Conservation (phyloP, 352 stramenopile genomes). For the Pythium vanterpoolii region DNA sequence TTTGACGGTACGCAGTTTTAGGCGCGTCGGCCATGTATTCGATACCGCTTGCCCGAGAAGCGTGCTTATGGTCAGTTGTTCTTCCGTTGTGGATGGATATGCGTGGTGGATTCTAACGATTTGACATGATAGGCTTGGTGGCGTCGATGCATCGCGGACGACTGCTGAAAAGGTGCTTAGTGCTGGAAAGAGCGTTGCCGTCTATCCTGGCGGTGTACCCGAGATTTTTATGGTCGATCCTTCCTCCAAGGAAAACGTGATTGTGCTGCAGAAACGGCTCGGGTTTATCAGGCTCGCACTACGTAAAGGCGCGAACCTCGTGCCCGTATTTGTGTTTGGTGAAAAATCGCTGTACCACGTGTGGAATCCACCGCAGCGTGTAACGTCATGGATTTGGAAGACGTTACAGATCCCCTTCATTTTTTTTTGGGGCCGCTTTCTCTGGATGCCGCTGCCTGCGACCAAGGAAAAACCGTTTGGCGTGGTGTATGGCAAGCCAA, state of each 20-base stretch:
- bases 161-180: constrained; percentile 75
- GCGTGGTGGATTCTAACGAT: not conserved
- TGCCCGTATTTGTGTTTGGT: constrained; percentile 75
- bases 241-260: constrained; percentile 63
- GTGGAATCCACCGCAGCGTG: constrained; percentile 57
- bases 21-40: constrained; percentile 68
- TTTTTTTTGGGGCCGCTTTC: constrained; percentile 78
- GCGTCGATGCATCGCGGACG: constrained; percentile 64
- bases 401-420: constrained; percentile 73
- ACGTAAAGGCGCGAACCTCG: constrained; percentile 66
- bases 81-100: not conserved
- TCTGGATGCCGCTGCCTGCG: constrained; percentile 66
- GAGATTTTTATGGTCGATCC: constrained; percentile 80
- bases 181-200: constrained; percentile 54
- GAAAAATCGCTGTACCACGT: constrained; percentile 84
- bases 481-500: constrained; percentile 73
- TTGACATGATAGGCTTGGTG: constrained; percentile 29
- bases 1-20: constrained; percentile 29
- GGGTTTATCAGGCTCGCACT: constrained; percentile 83
- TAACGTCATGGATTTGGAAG: constrained; percentile 62
- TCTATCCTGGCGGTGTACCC: constrained; percentile 74
- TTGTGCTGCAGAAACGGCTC: constrained; percentile 76
- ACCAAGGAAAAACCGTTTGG: constrained; percentile 65
- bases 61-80: constrained; percentile 42
- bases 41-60: constrained; percentile 51